phyloP scores from a whole-genome alignment of 768 basidiomycete genomes.

The Leccinum pellstonianum region DNA sequence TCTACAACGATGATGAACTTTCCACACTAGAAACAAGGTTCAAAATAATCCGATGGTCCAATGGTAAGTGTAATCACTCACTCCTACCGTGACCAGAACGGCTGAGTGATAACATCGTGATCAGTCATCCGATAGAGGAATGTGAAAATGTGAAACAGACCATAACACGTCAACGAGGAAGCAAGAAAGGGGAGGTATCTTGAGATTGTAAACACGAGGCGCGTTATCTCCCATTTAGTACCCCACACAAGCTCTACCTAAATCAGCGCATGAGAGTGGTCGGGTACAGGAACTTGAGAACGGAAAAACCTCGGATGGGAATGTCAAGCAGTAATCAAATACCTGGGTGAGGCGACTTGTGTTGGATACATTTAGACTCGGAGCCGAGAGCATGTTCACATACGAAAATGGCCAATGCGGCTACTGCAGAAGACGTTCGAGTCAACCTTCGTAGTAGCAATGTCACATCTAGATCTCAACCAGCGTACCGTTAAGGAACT shows the following conservation, averaged over 20 bases:
- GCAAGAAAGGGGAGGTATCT: constrained; percentile 29
- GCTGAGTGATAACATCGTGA: constrained; percentile 2
- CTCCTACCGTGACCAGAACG: constrained; percentile 3
- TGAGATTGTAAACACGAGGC: constrained; percentile 26
- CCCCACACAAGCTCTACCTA: constrained; percentile 27
- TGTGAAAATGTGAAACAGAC: constrained; percentile 7
- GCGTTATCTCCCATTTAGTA: constrained; percentile 22
- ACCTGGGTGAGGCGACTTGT: constrained; percentile 2
- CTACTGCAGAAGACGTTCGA: constrained; percentile 10
- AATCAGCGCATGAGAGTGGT: background rate
- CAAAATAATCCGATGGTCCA: background rate
- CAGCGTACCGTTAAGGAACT: constrained; percentile 23
- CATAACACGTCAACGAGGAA: constrained; percentile 17
- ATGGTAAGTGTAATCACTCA: background rate
- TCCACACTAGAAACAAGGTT: constrained; percentile 20
- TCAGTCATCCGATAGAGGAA: background rate
- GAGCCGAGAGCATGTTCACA: background rate
- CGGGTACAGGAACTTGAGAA: no score
- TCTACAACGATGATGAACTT: constrained; percentile 17
- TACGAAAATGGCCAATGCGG: constrained; percentile 21
- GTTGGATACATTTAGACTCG: background rate
- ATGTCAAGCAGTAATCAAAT: constrained; percentile 26
- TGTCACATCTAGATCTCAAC: background rate
- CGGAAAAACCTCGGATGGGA: constrained; percentile 19
- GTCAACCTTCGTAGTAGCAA: background rate